Percentiles rank a stretch among this genome's conserved stretches.
Conservation (phyloP, 441 rosid genomes). For the Dalechampia spathulata region DNA sequence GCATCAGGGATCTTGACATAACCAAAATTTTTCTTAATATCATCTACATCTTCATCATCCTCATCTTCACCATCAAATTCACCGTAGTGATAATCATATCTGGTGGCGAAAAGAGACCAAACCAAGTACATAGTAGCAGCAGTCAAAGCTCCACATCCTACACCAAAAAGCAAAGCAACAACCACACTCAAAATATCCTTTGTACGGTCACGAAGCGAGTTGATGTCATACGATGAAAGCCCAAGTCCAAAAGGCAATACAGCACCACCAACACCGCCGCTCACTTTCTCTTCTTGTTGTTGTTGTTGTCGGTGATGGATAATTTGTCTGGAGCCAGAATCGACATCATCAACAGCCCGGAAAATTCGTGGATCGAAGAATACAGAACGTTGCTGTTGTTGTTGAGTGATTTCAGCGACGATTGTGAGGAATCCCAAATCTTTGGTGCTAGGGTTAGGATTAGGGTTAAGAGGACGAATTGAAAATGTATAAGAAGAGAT, state of each 20-base stretch:
- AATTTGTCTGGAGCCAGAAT: not conserved
- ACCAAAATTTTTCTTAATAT: conserved; percentile 31
- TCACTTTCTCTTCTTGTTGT: not conserved
- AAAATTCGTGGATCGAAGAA: conserved; percentile 19
- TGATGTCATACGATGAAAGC: conserved; percentile 29
- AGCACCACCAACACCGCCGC: not conserved
- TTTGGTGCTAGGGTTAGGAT: conserved; percentile 27
- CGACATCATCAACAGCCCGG: not conserved
- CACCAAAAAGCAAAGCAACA: conserved; percentile 76
- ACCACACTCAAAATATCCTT: conserved; percentile 87
- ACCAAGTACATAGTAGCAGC: conserved; percentile 86
- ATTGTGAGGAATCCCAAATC: conserved; percentile 48
- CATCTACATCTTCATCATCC: conserved; percentile 13
- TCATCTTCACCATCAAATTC: conserved; percentile 15
- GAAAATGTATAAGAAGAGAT: conserved; percentile 65
- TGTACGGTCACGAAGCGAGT: conserved; percentile 69
- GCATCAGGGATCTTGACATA: conserved; percentile 53
- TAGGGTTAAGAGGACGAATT: conserved; percentile 31
- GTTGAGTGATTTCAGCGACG: conserved; percentile 56
- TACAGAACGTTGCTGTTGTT: conserved; percentile 10
- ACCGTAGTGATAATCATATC: conserved; percentile 9
- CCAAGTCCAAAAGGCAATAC: conserved; percentile 22
- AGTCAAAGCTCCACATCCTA: conserved; percentile 90
- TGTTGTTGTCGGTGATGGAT: not conserved
- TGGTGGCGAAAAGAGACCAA: conserved; percentile 67